Conservation (phyloP, 257 asterid genomes). For the Plectranthus barbatus region DNA sequence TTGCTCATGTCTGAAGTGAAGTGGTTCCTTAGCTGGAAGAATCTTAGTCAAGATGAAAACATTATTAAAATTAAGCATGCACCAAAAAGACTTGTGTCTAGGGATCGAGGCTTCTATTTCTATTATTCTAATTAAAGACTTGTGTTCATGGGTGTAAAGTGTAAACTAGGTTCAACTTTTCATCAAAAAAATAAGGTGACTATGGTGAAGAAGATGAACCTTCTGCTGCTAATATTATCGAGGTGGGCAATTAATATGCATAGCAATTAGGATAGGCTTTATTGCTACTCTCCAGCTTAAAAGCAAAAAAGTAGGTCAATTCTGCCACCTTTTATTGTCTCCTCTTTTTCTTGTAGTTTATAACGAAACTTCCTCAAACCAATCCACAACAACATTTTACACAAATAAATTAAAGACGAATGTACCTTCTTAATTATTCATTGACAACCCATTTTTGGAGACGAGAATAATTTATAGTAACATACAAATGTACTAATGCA, state of each 20-base stretch:
- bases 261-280: too few relatives aligned
- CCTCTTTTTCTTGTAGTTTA: not conserved
- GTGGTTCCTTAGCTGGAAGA: constrained; percentile 34
- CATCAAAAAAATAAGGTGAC: not conserved
- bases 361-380: not conserved
- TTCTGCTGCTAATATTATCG: not conserved
- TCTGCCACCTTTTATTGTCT: not conserved
- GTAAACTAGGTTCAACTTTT: constrained; percentile 1
- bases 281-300: too few relatives aligned
- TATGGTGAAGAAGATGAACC: constrained; percentile 2
- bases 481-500: not conserved
- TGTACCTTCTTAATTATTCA: too few relatives aligned
- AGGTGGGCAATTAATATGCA: not conserved
- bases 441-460: too few relatives aligned
- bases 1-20: not conserved
- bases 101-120: not conserved
- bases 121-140: not conserved
- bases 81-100: constrained; percentile 12
- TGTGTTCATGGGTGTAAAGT: not conserved
- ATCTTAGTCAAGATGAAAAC: constrained; percentile 18
- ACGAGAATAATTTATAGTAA: too few relatives aligned
- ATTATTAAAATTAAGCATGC: not conserved
- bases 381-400: not conserved
- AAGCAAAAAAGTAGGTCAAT: not conserved
- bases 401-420: not conserved